Base-by-base conservation (phyloP, 805 yeast genomes). In the Pichia scutulata region DNA sequence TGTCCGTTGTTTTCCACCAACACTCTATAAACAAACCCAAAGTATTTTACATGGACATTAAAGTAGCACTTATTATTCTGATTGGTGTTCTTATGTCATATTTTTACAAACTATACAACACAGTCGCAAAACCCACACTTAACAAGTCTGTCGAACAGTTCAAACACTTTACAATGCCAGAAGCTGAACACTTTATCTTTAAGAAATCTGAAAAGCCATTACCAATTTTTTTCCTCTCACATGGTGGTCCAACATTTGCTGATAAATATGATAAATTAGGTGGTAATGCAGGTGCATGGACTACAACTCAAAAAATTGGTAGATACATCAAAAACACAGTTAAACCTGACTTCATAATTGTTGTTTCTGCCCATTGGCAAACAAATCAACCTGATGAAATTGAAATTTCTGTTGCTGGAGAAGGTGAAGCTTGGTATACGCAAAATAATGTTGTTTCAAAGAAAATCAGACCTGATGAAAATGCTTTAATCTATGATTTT, bases 181-280 rank as follows among this genome's bases (percentile, higher is more conserved):
- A 52, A 28, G 48, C 41, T 25, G 57, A 55, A 50, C 55, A 54
- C 40, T 57, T 59, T 37, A 36, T 48, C 18, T 58, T 60, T 44
- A 55, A 51, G 9, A 46, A 54, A 30, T 50, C 60, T 2, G 62
- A 61, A 6, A 41, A 60, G 55, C 55, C 65, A 10, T 46, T 61
- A 25, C 92, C 93, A 7, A 76, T 81, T 1, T 84, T 68, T 61
- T 87, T 86, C 64, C 61, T n/a, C n/a, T 80, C 88, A n/a, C 95
- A 86, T 66, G 95, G 95, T 8, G 93, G 90, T 0, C 95, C 95
- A 8, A 80, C 86, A 1, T 84, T 86, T 63, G 77, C 85, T 72
- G 82, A 83, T 57, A 62, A 70, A 36, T 66, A 71, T n/a, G 74
- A 70, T 46, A 70, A 66, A 22, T 66, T 70, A 44, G 80, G 80